phyloP scores from a whole-genome alignment of 495 filamentous ascomycete species.

The Massariosphaeria phaeospora region DNA sequence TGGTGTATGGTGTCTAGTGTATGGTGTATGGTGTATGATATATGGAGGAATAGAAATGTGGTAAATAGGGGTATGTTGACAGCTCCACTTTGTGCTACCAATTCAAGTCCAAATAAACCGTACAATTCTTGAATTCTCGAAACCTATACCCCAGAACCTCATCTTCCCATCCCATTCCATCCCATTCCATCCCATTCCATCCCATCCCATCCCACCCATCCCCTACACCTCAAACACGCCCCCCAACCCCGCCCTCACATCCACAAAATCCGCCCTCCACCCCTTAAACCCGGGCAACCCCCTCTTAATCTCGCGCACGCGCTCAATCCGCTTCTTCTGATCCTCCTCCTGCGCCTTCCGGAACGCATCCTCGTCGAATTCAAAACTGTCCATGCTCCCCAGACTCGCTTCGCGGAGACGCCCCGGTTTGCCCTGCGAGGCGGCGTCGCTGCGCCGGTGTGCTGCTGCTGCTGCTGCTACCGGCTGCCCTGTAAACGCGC shows the following conservation, averaged over 20 bases:
- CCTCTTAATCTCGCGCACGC: constrained; percentile 80
- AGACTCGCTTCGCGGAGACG: constrained; percentile 46
- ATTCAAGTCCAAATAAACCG: no score
- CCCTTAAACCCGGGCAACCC: constrained; percentile 78
- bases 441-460: constrained; percentile 21
- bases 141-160: no score
- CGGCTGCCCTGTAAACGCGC: constrained; percentile 63
- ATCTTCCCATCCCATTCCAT: no score
- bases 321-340: constrained; percentile 70
- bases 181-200: no score
- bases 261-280: constrained; percentile 83
- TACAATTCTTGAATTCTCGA: no score
- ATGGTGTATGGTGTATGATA: no score
- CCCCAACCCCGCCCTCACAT: constrained; percentile 59
- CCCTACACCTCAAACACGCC: constrained; percentile 81
- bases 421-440: constrained; percentile 25
- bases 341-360: constrained; percentile 80
- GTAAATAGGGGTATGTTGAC: no score
- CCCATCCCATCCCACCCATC: background rate
- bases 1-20: no score
- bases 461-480: no score
- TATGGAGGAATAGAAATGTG: no score
- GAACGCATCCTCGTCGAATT: constrained; percentile 86
- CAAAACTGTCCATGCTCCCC: constrained; percentile 58
- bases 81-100: no score